Conservation (phyloP, 495 filamentous ascomycete genomes). For the Xylaria curta region DNA sequence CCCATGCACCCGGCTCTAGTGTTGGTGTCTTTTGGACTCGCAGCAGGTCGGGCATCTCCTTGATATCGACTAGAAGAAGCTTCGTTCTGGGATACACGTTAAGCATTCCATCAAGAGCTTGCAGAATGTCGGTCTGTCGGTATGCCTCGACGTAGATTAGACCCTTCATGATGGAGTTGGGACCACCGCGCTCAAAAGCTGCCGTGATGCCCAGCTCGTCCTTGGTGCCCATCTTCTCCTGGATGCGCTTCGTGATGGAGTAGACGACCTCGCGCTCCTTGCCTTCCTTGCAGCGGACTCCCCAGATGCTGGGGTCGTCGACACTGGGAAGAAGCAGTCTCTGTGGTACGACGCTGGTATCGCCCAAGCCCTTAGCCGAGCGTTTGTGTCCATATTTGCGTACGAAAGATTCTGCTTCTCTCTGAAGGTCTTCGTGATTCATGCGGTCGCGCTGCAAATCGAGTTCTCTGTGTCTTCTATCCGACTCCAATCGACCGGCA, state of each 20-base stretch:
- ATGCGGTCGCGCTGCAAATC: constrained; percentile 88
- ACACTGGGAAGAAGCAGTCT: constrained; percentile 89
- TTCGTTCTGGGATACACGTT: constrained; percentile 86
- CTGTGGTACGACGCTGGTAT: constrained; percentile 78
- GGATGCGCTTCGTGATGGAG: constrained; percentile 82
- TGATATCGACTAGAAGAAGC: constrained; percentile 87
- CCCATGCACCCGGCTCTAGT: constrained; percentile 88
- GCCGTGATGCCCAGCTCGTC: constrained; percentile 80
- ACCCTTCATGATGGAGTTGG: constrained; percentile 77
- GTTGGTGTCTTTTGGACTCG: constrained; percentile 83
- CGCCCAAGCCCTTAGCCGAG: constrained; percentile 53
- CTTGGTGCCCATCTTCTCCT: constrained; percentile 75
- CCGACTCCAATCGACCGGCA: constrained; percentile 80
- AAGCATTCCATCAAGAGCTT: constrained; percentile 79
- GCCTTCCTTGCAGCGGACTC: constrained; percentile 87
- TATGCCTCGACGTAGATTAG: constrained; percentile 95
- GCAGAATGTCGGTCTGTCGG: constrained; percentile 81
- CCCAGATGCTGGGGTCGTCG: constrained; percentile 96
- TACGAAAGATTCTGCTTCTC: constrained; percentile 83
- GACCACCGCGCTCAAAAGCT: constrained; percentile 85
- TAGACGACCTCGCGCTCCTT: constrained; percentile 93
- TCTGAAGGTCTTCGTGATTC: constrained; percentile 87
- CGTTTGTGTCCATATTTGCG: constrained; percentile 76
- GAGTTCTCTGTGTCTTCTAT: constrained; percentile 90
- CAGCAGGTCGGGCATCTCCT: constrained; percentile 97